phyloP scores from a whole-genome alignment of 2,329 filamentous ascomycete genomes.

The Xylariales sp. region DNA sequence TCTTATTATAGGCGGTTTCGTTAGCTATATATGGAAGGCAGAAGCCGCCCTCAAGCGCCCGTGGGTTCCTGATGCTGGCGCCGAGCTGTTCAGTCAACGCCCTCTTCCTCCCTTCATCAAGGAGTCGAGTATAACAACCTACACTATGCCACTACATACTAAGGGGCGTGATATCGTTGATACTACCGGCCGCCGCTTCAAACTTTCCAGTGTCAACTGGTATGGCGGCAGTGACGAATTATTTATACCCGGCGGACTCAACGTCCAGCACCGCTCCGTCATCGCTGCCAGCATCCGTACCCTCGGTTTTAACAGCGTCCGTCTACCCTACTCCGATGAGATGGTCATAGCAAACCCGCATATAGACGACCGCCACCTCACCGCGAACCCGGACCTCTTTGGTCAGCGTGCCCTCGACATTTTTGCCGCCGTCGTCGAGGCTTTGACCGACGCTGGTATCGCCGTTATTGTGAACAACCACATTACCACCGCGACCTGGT shows the following conservation, averaged over 20 bases:
- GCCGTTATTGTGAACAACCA: constrained; percentile 77
- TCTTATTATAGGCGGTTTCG: constrained; percentile 53
- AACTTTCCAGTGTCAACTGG: constrained; percentile 75
- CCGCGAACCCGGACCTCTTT: constrained; percentile 70
- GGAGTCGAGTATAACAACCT: constrained; percentile 58
- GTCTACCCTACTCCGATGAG: constrained; percentile 76
- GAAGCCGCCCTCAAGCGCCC: constrained; percentile 58
- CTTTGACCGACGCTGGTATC: constrained; percentile 70
- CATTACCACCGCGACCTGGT: constrained; percentile 76
- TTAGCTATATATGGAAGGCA: constrained; percentile 58
- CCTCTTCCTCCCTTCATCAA: constrained; percentile 59
- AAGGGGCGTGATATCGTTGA: constrained; percentile 71
- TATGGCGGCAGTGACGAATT: constrained; percentile 76
- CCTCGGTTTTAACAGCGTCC: constrained; percentile 77
- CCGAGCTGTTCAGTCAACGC: constrained; percentile 60
- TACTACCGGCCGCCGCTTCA: constrained; percentile 65
- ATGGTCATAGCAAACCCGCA: constrained; percentile 70
- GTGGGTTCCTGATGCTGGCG: constrained; percentile 63
- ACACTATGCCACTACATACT: constrained; percentile 68
- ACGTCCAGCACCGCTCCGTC: constrained; percentile 69
- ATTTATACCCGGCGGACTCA: constrained; percentile 72
- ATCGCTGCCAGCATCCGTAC: constrained; percentile 70
- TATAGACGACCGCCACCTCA: constrained; percentile 62
- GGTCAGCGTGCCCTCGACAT: constrained; percentile 70
- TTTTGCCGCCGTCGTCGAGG: constrained; percentile 67